Evolutionary conservation across 306 rosid species (phyloP).

Genomic region (Begonia masoniana): DNA sequence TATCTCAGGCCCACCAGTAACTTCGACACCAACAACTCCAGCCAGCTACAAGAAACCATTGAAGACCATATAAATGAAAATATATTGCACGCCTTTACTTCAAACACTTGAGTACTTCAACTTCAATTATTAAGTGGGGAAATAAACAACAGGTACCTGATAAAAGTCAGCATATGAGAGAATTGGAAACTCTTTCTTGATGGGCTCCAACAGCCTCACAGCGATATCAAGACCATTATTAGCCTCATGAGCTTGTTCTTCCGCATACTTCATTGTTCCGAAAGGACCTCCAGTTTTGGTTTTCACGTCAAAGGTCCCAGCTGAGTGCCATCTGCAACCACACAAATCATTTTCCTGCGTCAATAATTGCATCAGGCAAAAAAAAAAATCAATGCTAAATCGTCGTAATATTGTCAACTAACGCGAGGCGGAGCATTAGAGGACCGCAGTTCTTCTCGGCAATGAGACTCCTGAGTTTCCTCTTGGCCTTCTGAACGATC

Average conservation of each 20-base stretch:
- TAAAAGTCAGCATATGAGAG: constrained; percentile 73
- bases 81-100: no score
- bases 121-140: no score
- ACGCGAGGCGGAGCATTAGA: constrained; percentile 86
- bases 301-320: constrained; percentile 65
- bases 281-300: constrained; percentile 88
- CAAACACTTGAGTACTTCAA: no score
- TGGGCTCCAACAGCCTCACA: constrained; percentile 79
- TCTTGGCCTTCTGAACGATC: constrained; percentile 80
- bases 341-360: neutral
- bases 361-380: no score
- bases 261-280: constrained; percentile 54
- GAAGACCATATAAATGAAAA: neutral
- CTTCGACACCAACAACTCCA: constrained; percentile 89
- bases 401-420: neutral
- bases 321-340: constrained; percentile 82
- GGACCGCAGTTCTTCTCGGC: constrained; percentile 95
- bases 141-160: constrained; percentile 35
- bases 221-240: constrained; percentile 90
- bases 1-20: constrained; percentile 90
- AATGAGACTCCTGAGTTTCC: constrained; percentile 76
- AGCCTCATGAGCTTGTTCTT: constrained; percentile 69
- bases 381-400: neutral
- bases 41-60: constrained; percentile 35
- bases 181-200: constrained; percentile 65